Base-by-base conservation (phyloP, 257 asterid species). In the Rehmannia glutinosa region DNA sequence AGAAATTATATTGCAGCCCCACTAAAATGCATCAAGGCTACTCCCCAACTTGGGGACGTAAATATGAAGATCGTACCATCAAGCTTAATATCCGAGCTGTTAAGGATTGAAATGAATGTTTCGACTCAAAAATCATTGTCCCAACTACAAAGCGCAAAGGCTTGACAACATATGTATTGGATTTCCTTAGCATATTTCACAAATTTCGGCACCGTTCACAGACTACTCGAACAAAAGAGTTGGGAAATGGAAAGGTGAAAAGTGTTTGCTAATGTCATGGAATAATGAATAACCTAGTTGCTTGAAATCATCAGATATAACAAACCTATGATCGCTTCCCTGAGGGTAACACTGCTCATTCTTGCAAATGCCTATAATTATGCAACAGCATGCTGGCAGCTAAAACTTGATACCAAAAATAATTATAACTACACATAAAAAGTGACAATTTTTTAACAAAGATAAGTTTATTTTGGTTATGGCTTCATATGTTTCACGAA, bases 361-460 rank as follows among this genome's bases (percentile, higher is more conserved):
- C 42, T 52, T 33, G 38, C 33, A 55, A 36, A 51, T 30, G 42
- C 27, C 49, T 27, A 9, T 32, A 53, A 42, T 50, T 36, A 36
- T 54, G 52, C 60, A 30, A 68, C 33, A 66, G 8, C 10, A 51
- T 64, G 54, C 69, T 24, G 68, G 52, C 52, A 69, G 69, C 35
- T 52, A 30, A 54, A 16, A 54, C 42, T 42, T 63, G 60, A 55
- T 23, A 42, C 36, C 62, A 20, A 43, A 5, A 15, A 36, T 47
- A 35, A 38, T n/a, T n/a, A n/a, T 35, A 30, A 42, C 36, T 20
- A 28, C 53, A 61, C n/a, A n/a, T n/a, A n/a, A n/a, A n/a, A n/a
- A n/a, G n/a, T n/a, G n/a, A 15, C 13, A 32, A 19, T 57, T 36
- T 16, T 76, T 61, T 15, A 59, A 56, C 58, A 35, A n/a, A 4